Conservation (phyloP, 345 rosid species). For the Camelina sativa region DNA sequence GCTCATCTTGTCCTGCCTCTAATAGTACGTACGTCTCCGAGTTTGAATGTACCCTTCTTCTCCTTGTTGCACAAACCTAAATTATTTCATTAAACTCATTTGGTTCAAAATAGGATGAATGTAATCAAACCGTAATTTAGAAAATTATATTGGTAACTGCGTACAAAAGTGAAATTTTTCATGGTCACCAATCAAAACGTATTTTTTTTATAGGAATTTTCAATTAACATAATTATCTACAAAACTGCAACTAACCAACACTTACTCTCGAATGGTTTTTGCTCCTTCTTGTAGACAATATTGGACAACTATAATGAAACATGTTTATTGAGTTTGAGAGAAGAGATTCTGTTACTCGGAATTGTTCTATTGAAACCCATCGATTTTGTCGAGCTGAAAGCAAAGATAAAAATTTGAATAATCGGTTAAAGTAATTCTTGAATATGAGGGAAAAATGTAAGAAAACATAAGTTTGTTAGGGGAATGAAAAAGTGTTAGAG, state of each 20-base stretch:
- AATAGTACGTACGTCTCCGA: conserved; percentile 74
- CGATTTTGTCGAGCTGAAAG: conserved; percentile 31
- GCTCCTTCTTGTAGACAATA: conserved; percentile 24
- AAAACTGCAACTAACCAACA: conserved; percentile 1
- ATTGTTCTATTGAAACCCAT: conserved; percentile 1
- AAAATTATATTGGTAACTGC: too few species aligned
- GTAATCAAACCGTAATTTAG: too few species aligned
- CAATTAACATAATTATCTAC: neutral
- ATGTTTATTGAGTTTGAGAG: conserved; percentile 3
- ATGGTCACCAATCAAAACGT: neutral
- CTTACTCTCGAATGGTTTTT: conserved; percentile 30
- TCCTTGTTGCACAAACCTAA: conserved; percentile 58
- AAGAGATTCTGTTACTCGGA: conserved; percentile 8
- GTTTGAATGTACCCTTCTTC: conserved; percentile 57
- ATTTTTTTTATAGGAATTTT: too few species aligned
- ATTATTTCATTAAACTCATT: neutral
- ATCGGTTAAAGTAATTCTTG: neutral
- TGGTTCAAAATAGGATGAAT: neutral
- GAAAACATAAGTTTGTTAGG: too few species aligned
- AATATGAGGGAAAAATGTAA: neutral
- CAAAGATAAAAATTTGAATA: neutral
- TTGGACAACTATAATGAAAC: conserved; percentile 7
- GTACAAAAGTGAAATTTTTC: neutral
- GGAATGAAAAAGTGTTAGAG: conserved; percentile 1
- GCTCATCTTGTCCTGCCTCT: conserved; percentile 84